Evolutionary conservation across 306 rosid genomes (phyloP).

Genomic region (Sesbania bispinosa): DNA sequence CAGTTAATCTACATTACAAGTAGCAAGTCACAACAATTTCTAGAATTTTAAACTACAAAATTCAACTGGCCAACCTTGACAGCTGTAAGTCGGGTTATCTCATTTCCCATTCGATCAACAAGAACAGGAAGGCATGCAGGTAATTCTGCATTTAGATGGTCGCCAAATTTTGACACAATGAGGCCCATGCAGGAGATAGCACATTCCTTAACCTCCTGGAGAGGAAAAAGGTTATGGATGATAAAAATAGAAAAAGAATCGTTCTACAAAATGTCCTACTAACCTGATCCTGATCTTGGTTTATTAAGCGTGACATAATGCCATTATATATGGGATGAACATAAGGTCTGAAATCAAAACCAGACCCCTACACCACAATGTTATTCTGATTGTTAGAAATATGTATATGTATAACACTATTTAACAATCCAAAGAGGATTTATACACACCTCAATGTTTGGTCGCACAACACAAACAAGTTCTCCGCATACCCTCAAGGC

Average conservation of each 20-base stretch:
- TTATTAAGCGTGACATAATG: slow-evolving; percentile 96
- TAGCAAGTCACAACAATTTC: neutral
- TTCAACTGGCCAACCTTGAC: slow-evolving; percentile 69
- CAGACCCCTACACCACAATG: slow-evolving; percentile 48
- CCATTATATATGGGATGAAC: slow-evolving; percentile 86
- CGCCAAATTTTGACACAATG: slow-evolving; percentile 95
- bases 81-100: slow-evolving; percentile 97
- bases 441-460: slow-evolving; percentile 70
- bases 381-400: slow-evolving; percentile 26
- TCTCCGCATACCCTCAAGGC: slow-evolving; percentile 97
- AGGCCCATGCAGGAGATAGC: slow-evolving; percentile 99
- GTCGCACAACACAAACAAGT: slow-evolving; percentile 92
- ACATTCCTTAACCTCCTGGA: slow-evolving; percentile 98
- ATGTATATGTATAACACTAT: slow-evolving; percentile 5
- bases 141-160: slow-evolving; percentile 70
- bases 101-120: slow-evolving; percentile 99
- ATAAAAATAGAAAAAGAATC: neutral
- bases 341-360: slow-evolving; percentile 83
- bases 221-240: slow-evolving; percentile 26
- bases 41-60: slow-evolving; percentile 14
- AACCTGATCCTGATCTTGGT: slow-evolving; percentile 99
- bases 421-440: slow-evolving; percentile 11
- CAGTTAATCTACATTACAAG: slow-evolving; percentile 1
- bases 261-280: slow-evolving; percentile 28
- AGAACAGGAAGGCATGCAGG: slow-evolving; percentile 95